Evolutionary conservation across 2,329 filamentous ascomycete species (phyloP).

Genomic region (Alternaria rosae): DNA sequence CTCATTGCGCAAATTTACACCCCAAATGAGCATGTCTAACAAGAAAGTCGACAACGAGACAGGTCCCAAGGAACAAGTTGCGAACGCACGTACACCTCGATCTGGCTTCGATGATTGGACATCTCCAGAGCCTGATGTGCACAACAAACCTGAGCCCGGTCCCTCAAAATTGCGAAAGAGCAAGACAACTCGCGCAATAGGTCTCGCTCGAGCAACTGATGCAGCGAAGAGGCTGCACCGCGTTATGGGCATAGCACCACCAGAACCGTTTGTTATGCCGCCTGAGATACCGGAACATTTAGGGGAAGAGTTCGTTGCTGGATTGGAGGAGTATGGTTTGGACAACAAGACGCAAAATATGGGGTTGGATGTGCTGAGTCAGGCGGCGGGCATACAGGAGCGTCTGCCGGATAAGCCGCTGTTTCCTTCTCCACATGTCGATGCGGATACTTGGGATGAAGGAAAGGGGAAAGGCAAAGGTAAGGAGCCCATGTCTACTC

Average conservation of each 20-base stretch:
- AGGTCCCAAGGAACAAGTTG: not conserved
- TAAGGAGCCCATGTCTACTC: not conserved
- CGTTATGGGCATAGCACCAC: slow-evolving; percentile 14
- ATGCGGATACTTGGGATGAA: not conserved
- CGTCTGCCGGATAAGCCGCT: slow-evolving; percentile 4
- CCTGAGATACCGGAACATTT: slow-evolving; percentile 16
- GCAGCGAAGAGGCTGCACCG: slow-evolving; percentile 20
- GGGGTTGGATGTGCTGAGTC: not conserved
- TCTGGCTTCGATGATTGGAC: not conserved
- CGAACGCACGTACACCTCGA: not conserved
- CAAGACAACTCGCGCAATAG: not conserved
- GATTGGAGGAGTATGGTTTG: slow-evolving; percentile 14
- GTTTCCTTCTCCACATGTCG: slow-evolving; percentile 17
- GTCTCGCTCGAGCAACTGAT: slow-evolving; percentile 6
- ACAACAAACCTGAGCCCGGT: not conserved
- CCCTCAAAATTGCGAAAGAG: not conserved
- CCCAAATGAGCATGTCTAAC: not conserved
- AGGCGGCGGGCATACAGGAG: not conserved
- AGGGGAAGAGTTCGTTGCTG: slow-evolving; percentile 8
- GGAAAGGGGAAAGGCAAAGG: not conserved
- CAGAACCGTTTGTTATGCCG: slow-evolving; percentile 20
- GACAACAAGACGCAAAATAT: not conserved
- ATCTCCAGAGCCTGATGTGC: not conserved
- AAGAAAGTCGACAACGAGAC: not conserved
- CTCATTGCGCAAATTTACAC: slow-evolving; percentile 6